A percentile compares a stretch with the other conserved stretches of the same genome.
Conservation (phyloP, 495 filamentous ascomycete species). For the Penicillium desertorum region DNA sequence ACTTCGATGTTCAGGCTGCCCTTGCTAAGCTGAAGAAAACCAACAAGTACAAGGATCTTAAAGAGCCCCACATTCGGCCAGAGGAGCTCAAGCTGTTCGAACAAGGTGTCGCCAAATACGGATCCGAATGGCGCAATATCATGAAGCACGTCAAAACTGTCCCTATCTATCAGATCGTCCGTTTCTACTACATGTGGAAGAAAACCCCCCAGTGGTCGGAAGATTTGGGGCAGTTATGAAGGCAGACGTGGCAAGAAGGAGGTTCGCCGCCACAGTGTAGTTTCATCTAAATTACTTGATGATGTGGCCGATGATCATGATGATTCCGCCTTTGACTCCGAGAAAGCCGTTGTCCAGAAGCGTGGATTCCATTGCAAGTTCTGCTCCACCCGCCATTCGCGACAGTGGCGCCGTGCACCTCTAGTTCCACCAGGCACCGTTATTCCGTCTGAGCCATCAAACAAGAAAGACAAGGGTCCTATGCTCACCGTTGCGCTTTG, state of each 20-base stretch:
- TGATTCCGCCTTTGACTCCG: conserved; percentile 93
- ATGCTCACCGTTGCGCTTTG: conserved; percentile 82
- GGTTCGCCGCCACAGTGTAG: conserved; percentile 58
- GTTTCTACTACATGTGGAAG: conserved; percentile 98
- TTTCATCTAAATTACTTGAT: conserved; percentile 68
- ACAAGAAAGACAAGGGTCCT: conserved; percentile 71
- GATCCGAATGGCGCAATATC: conserved; percentile 83
- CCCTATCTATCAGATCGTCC: conserved; percentile 72
- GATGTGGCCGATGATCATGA: conserved; percentile 92
- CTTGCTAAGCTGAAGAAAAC: conserved; percentile 66
- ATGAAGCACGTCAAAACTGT: conserved; percentile 77
- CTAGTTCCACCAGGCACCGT: conserved; percentile 68
- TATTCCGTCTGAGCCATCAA: conserved; percentile 63
- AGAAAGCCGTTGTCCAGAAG: conserved; percentile 77
- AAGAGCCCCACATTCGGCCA: conserved; percentile 76
- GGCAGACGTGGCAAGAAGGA: conserved; percentile 87
- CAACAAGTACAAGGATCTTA: conserved; percentile 71
- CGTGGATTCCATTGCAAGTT: conserved; percentile 93
- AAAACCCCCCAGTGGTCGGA: conserved; percentile 77
- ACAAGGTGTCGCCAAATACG: conserved; percentile 85
- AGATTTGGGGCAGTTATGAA: conserved; percentile 87
- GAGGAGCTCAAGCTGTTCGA: conserved; percentile 87
- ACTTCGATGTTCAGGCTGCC: conserved; percentile 70
- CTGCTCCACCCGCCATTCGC: conserved; percentile 72
- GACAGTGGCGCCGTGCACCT: conserved; percentile 91